A percentile compares a stretch with the other conserved stretches of the same genome.
Conservation (phyloP, 192 early-diverging fungal species). For the Dimargaris xerosporica region DNA sequence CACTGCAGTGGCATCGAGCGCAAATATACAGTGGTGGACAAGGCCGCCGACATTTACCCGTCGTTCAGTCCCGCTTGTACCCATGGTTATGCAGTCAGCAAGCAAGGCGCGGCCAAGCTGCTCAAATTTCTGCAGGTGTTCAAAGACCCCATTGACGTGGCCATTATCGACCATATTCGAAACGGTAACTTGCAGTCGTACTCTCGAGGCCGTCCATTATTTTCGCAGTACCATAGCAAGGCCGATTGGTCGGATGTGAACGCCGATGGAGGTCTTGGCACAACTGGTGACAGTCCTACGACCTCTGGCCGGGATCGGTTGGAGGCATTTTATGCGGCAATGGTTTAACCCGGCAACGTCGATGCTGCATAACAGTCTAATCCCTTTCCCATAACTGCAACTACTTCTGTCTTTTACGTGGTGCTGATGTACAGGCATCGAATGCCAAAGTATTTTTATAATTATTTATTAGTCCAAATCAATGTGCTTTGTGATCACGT, state of each 20-base stretch:
- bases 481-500: too few relatives aligned
- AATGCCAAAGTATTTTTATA: too few relatives aligned
- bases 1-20: slow-evolving; percentile 23
- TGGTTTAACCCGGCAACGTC: too few relatives aligned
- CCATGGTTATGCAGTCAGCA: slow-evolving; percentile 26
- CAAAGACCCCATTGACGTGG: neutral
- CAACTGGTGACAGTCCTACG: too few relatives aligned
- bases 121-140: slow-evolving; percentile 19
- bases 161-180: neutral
- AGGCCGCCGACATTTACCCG: slow-evolving; percentile 14
- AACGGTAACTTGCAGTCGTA: neutral
- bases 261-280: neutral
- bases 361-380: too few relatives aligned
- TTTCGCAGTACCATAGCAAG: slow-evolving; percentile 3
- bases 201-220: neutral
- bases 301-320: too few relatives aligned
- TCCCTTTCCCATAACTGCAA: too few relatives aligned
- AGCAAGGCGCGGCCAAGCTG: slow-evolving; percentile 20
- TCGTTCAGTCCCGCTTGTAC: slow-evolving; percentile 24
- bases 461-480: too few relatives aligned
- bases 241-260: slow-evolving; percentile 9
- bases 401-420: too few relatives aligned
- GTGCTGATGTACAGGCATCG: too few relatives aligned
- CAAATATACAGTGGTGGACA: slow-evolving; percentile 7
- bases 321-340: too few relatives aligned